phyloP scores from a whole-genome alignment of 148 eudicot genomes.

The Dianthus caryophyllus region DNA sequence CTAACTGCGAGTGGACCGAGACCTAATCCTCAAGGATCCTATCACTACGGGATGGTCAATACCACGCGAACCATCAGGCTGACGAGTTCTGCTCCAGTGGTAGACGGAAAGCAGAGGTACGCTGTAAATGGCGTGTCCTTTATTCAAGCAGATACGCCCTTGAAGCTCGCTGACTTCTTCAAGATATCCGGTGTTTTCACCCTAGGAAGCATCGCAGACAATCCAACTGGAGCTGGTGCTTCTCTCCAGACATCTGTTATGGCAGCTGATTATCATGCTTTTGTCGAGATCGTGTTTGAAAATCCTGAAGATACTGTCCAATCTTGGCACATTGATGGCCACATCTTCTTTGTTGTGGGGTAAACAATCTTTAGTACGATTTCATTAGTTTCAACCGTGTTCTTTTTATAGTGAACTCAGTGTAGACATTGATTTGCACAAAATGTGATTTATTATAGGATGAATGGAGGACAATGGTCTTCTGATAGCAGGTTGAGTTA shows the following conservation, averaged over 20 bases:
- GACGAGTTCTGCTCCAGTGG: conserved; percentile 42
- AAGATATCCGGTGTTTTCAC: conserved; percentile 48
- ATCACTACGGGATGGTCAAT: conserved; percentile 55
- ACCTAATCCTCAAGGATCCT: conserved; percentile 61
- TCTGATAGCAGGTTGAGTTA: conserved; percentile 41
- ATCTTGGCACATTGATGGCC: conserved; percentile 58
- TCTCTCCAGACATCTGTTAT: conserved; percentile 53
- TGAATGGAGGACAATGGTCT: conserved; percentile 64
- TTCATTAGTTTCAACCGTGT: background rate
- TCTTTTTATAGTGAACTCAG: background rate
- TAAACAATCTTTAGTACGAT: background rate
- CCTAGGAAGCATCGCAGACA: conserved; percentile 51
- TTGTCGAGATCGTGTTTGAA: conserved; percentile 48
- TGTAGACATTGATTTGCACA: background rate
- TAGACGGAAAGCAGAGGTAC: conserved; percentile 46
- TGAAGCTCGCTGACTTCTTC: conserved; percentile 57
- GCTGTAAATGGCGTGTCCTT: conserved; percentile 55
- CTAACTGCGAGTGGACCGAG: conserved; percentile 61
- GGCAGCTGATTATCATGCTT: conserved; percentile 50
- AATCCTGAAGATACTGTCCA: conserved; percentile 46
- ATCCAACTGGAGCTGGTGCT: conserved; percentile 42
- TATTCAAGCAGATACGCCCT: conserved; percentile 48
- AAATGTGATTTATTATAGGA: conserved; percentile 27
- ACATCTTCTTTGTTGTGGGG: conserved; percentile 50
- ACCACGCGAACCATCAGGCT: conserved; percentile 51